Conservation (phyloP, 2,329 filamentous ascomycete species). For the Stagonosporopsis chrysanthemi region DNA sequence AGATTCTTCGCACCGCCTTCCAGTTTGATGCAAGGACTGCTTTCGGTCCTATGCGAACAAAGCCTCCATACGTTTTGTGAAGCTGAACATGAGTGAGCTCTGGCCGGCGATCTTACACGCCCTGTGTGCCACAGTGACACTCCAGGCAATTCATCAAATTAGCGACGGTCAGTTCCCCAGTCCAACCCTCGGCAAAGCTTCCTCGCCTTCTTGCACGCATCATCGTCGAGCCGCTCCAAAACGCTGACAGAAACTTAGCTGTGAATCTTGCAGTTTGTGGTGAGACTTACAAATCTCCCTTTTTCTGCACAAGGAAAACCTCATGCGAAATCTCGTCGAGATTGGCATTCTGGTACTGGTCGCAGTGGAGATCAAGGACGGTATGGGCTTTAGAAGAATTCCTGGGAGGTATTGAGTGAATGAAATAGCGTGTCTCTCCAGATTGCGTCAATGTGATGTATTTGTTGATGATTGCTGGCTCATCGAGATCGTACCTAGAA, state of each 20-base stretch:
- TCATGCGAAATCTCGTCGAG: conserved; percentile 34
- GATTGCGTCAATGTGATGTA: conserved; percentile 11
- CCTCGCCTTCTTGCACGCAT: background rate
- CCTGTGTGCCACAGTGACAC: no score
- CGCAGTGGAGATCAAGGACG: conserved; percentile 39
- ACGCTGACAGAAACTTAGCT: background rate
- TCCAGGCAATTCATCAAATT: no score
- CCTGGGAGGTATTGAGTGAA: conserved; percentile 17
- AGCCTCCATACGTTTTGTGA: no score
- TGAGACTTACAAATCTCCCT: conserved; percentile 14
- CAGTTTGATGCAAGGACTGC: no score
- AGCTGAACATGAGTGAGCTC: no score
- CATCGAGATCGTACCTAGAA: conserved; percentile 18
- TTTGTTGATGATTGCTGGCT: conserved; percentile 16
- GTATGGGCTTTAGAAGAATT: conserved; percentile 37
- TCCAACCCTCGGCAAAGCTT: background rate
- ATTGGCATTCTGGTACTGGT: conserved; percentile 37
- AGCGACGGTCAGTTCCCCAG: background rate
- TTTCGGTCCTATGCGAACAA: no score
- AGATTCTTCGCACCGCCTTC: no score
- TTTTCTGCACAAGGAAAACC: conserved; percentile 32
- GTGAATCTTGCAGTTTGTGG: background rate
- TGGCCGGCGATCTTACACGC: no score
- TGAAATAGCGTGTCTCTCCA: conserved; percentile 7
- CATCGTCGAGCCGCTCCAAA: background rate